These are phyloP conservation scores for Copromyces sp. DNA, from an alignment of 495 filamentous ascomycete species.

Conservation along the genomic window DNA sequence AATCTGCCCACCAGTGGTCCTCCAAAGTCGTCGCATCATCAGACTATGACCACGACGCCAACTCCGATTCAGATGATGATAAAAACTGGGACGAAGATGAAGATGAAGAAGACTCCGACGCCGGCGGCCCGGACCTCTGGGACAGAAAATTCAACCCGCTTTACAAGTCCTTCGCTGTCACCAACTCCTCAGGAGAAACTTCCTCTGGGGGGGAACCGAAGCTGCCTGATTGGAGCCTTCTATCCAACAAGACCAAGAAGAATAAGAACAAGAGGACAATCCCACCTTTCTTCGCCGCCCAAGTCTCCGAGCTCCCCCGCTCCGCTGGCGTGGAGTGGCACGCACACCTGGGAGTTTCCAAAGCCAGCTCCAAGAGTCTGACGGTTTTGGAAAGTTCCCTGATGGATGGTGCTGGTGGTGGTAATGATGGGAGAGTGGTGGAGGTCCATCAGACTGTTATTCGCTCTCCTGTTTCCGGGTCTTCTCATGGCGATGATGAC, in stretches of 20 bases:
- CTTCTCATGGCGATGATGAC: neutral
- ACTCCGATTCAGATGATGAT: conserved; percentile 4
- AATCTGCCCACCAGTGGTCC: conserved; percentile 21
- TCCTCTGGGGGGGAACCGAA: conserved; percentile 6
- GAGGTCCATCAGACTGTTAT: conserved; percentile 9
- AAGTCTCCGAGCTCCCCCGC: conserved; percentile 35
- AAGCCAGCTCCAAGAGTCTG: neutral
- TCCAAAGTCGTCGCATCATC: neutral
- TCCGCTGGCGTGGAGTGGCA: conserved; percentile 26
- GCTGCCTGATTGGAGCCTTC: conserved; percentile 29
- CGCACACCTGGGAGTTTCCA: conserved; percentile 18
- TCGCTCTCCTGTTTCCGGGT: neutral
- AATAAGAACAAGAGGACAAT: conserved; percentile 7
- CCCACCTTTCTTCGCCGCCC: conserved; percentile 60
- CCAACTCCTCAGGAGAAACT: conserved; percentile 2
- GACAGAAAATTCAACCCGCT: conserved; percentile 49
- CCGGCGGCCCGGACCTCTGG: conserved; percentile 59
- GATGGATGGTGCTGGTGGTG: neutral
- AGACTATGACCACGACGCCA: neutral
- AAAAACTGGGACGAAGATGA: conserved; percentile 10
- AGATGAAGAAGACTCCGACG: conserved; percentile 21
- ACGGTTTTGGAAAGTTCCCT: neutral
- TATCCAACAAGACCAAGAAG: conserved; percentile 12
- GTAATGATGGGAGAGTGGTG: neutral
- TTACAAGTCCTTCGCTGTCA: conserved; percentile 20